Conservation (phyloP, 2,329 filamentous ascomycete species). For the Colletotrichum melonis region DNA sequence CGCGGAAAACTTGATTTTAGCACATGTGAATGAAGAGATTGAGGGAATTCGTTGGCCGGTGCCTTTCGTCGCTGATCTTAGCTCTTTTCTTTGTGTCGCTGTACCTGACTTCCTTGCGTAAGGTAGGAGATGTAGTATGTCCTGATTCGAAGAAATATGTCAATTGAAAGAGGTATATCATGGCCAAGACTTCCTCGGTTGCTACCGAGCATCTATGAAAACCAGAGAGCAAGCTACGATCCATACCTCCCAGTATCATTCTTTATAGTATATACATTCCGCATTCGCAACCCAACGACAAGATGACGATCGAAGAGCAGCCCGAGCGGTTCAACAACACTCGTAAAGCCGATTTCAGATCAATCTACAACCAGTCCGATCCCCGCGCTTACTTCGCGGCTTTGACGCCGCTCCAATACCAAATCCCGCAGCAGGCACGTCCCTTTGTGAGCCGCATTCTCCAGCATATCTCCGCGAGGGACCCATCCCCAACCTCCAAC, state of each 20-base stretch:
- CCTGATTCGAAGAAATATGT: no score
- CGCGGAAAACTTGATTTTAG: neutral
- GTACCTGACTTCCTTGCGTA: neutral
- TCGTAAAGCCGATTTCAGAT: constrained; percentile 25
- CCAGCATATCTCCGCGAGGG: neutral
- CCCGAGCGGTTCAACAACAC: constrained; percentile 5
- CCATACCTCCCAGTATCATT: neutral
- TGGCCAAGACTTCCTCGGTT: no score
- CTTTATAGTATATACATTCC: neutral
- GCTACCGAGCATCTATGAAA: neutral
- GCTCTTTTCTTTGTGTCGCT: neutral
- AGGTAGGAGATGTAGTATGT: no score
- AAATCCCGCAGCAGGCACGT: constrained; percentile 20
- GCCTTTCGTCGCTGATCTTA: neutral
- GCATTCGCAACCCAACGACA: neutral
- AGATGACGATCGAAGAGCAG: constrained; percentile 16
- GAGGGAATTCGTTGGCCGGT: neutral
- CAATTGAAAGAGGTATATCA: neutral
- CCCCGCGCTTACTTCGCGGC: constrained; percentile 20
- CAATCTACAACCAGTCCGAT: constrained; percentile 20
- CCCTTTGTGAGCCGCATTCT: constrained; percentile 9
- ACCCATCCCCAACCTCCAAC: neutral
- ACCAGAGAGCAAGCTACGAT: neutral
- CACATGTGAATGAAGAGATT: neutral
- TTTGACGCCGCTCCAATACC: constrained; percentile 7